A percentile compares a stretch with the other conserved stretches of the same genome.
Evolutionary conservation across 148 eudicot species (phyloP).

Genomic region (Spergularia bocconei): DNA sequence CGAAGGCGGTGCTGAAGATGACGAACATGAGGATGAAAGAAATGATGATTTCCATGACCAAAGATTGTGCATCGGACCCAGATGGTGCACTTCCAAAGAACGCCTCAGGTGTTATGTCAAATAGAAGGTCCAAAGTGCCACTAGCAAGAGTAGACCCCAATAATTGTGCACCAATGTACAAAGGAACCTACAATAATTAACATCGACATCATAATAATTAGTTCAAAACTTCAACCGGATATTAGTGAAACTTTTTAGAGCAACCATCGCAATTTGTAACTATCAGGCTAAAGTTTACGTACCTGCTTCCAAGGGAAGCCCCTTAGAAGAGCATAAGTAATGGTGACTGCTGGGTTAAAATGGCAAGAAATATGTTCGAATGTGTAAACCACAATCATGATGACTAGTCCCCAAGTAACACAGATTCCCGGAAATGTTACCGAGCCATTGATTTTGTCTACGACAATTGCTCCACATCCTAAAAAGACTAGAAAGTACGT

Average conservation of each 20-base stretch:
- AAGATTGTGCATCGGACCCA: constrained; percentile 46
- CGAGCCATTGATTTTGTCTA: constrained; percentile 29
- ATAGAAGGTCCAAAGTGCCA: constrained; percentile 41
- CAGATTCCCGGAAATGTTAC: constrained; percentile 42
- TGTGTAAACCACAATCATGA: constrained; percentile 50
- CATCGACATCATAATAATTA: not conserved
- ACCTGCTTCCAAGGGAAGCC: constrained; percentile 48
- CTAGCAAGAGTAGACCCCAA: constrained; percentile 54
- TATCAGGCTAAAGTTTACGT: not conserved
- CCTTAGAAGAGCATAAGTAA: constrained; percentile 46
- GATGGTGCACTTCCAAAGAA: constrained; percentile 53
- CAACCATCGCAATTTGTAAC: no score
- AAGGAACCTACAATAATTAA: constrained; percentile 43
- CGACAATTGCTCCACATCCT: constrained; percentile 49
- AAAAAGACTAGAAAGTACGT: constrained; percentile 53
- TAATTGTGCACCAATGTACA: constrained; percentile 47
- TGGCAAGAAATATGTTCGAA: constrained; percentile 57
- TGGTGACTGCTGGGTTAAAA: constrained; percentile 55
- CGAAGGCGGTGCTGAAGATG: constrained; percentile 63
- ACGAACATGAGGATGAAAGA: constrained; percentile 63
- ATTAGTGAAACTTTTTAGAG: no score
- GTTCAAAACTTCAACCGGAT: no score
- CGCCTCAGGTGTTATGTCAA: constrained; percentile 28
- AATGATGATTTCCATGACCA: constrained; percentile 46
- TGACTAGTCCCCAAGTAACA: constrained; percentile 50